A percentile compares a stretch with the other conserved stretches of the same genome.
phyloP scores from a whole-genome alignment of 768 basidiomycete species.

The Boletellus ananiceps region DNA sequence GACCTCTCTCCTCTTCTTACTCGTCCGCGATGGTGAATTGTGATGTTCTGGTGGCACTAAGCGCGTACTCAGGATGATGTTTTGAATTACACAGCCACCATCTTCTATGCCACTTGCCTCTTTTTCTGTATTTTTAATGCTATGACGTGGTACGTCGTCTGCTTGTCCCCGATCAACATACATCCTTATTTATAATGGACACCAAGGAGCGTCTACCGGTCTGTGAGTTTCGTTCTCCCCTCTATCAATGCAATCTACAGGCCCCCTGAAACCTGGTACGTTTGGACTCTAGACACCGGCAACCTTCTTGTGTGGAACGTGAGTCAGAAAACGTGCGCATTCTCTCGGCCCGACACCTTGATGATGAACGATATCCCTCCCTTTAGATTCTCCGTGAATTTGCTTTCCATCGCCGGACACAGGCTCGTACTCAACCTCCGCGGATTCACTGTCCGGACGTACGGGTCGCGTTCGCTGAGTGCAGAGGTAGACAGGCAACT shows the following conservation, averaged over 20 bases:
- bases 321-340: not conserved
- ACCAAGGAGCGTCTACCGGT: not conserved
- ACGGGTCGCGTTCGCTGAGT: slow-evolving; percentile 6
- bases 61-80: not conserved
- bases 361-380: not conserved
- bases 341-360: too few species aligned
- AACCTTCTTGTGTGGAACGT: not conserved
- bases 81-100: not conserved
- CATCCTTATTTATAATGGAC: not conserved
- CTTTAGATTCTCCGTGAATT: slow-evolving; percentile 9
- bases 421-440: slow-evolving; percentile 18
- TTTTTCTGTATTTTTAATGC: not conserved
- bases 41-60: too few species aligned
- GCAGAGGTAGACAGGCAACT: slow-evolving; percentile 18
- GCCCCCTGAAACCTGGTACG: too few species aligned
- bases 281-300: not conserved
- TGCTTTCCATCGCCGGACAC: slow-evolving; percentile 19
- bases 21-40: slow-evolving; percentile 12
- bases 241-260: not conserved
- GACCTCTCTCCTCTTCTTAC: slow-evolving; percentile 3
- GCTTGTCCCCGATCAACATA: not conserved
- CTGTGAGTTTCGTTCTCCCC: not conserved
- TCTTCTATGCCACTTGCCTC: slow-evolving; percentile 5
- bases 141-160: slow-evolving; percentile 3
- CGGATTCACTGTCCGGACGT: slow-evolving; percentile 8